Conservation (phyloP, 768 basidiomycete species). For the Kwoniella pini region DNA sequence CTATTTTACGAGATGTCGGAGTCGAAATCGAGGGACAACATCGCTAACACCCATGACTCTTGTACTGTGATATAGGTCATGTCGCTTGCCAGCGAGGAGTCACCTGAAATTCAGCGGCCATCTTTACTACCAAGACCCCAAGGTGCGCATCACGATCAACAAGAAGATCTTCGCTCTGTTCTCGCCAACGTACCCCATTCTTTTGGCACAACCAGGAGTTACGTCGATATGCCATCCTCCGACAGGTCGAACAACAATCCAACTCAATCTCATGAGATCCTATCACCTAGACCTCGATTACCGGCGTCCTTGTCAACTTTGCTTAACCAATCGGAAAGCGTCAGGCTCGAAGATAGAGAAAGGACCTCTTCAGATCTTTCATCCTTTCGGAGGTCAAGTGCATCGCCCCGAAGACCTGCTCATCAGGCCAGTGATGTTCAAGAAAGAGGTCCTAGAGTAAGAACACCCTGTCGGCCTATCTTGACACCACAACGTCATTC, state of each 20-base stretch:
- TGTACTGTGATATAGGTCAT: neutral
- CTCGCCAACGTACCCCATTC: neutral
- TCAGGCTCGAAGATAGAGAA: neutral
- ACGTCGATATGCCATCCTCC: neutral
- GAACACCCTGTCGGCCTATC: neutral
- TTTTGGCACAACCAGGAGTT: neutral
- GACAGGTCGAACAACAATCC: neutral
- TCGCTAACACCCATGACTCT: too few species aligned
- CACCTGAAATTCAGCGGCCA: neutral
- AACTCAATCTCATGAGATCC: neutral
- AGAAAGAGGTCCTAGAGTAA: neutral
- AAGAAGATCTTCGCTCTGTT: neutral
- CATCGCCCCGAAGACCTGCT: neutral
- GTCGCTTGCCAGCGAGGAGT: neutral
- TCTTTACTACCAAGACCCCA: neutral
- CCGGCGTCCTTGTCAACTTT: neutral
- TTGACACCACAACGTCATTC: neutral
- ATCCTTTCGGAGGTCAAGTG: neutral
- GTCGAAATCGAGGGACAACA: too few species aligned
- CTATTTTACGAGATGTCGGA: neutral
- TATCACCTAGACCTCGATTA: conserved; percentile 1
- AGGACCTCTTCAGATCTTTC: neutral
- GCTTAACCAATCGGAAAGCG: neutral
- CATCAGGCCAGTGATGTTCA: neutral
- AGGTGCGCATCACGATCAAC: neutral